A percentile compares a stretch with the other conserved stretches of the same genome.
phyloP scores from a whole-genome alignment of 257 asterid genomes.

The Schizonepeta tenuifolia region DNA sequence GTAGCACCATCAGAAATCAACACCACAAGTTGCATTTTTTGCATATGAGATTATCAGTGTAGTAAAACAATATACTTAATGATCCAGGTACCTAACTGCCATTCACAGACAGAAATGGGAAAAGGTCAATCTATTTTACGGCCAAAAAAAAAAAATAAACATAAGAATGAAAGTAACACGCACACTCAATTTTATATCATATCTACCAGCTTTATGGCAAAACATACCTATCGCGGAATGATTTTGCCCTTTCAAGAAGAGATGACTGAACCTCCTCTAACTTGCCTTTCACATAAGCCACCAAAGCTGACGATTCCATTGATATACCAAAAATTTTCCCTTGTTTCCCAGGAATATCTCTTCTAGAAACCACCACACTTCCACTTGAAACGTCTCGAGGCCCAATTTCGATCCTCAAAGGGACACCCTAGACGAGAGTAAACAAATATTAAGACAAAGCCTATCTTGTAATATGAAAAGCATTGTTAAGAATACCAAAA shows the following conservation, averaged over 20 bases:
- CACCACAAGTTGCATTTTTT: background rate
- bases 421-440: constrained; percentile 80
- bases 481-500: background rate
- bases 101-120: background rate
- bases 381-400: constrained; percentile 89
- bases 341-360: constrained; percentile 96
- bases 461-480: constrained; percentile 14
- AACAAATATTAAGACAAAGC: constrained; percentile 17
- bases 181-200: constrained; percentile 8
- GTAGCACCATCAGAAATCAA: background rate
- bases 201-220: constrained; percentile 19
- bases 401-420: constrained; percentile 92
- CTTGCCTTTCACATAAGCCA: constrained; percentile 62
- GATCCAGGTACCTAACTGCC: background rate
- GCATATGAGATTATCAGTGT: background rate
- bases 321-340: constrained; percentile 95
- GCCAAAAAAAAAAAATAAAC: too few relatives aligned
- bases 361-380: constrained; percentile 82
- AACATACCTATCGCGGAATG: constrained; percentile 81
- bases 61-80: background rate
- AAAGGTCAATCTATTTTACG: too few relatives aligned
- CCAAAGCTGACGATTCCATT: constrained; percentile 78
- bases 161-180: background rate
- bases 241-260: constrained; percentile 67
- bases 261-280: constrained; percentile 84